Conservation (phyloP, 177 flowering plant genomes). For the Vitis hybrid region DNA sequence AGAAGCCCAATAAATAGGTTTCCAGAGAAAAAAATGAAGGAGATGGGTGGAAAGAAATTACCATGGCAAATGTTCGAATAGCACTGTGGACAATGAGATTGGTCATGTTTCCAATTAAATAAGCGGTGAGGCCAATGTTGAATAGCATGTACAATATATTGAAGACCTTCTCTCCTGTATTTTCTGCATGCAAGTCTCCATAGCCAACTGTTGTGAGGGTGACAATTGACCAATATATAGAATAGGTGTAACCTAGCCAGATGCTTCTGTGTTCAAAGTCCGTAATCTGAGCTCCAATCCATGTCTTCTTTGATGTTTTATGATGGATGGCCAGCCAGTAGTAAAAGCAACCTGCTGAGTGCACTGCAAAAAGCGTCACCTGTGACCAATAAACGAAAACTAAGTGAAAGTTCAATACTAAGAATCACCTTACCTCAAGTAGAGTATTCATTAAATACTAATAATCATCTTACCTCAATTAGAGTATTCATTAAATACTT, state of each 20-base stretch:
- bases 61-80: slow-evolving; percentile 64
- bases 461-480: not conserved
- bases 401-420: not conserved
- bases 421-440: not conserved
- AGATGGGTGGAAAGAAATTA: slow-evolving; percentile 20
- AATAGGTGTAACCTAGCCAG: slow-evolving; percentile 78
- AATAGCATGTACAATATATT: slow-evolving; percentile 74
- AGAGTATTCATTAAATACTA: slow-evolving; percentile 15
- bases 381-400: slow-evolving; percentile 17
- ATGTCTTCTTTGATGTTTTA: slow-evolving; percentile 41
- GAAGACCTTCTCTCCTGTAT: slow-evolving; percentile 69
- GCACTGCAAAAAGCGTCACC: slow-evolving; percentile 81
- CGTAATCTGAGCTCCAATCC: slow-evolving; percentile 60
- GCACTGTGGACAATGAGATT: slow-evolving; percentile 79
- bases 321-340: slow-evolving; percentile 70
- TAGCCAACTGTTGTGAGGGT: slow-evolving; percentile 87
- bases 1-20: no score
- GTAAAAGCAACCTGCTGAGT: slow-evolving; percentile 81
- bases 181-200: slow-evolving; percentile 82
- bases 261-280: slow-evolving; percentile 59
- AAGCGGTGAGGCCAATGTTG: slow-evolving; percentile 88
- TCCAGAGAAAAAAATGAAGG: not conserved
- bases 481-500: slow-evolving; percentile 17
- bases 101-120: slow-evolving; percentile 89
- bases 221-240: slow-evolving; percentile 82